A percentile compares a stretch with the other conserved stretches of the same genome.
phyloP scores from a whole-genome alignment of 306 rosid genomes.

The Acacia confusa region DNA sequence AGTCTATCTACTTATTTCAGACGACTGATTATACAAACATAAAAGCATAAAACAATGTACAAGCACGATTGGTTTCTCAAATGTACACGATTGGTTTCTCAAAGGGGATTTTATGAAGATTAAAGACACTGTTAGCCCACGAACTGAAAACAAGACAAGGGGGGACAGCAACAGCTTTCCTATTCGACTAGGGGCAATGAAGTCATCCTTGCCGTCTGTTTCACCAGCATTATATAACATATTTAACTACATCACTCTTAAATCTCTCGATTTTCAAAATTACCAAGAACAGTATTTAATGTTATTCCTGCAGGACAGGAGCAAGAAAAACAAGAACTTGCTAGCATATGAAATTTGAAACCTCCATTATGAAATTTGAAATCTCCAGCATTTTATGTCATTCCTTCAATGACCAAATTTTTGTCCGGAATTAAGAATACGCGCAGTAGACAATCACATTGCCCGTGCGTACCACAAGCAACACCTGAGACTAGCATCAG shows the following conservation, averaged over 20 bases:
- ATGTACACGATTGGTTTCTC: neutral
- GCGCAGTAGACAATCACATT: neutral
- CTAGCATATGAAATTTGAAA: neutral
- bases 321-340: constrained; percentile 8
- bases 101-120: neutral
- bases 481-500: neutral
- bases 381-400: constrained; percentile 6
- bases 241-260: constrained; percentile 16
- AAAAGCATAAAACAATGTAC: neutral
- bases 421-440: neutral
- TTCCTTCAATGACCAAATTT: neutral
- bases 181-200: neutral
- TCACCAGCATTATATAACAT: neutral
- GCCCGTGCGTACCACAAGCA: neutral
- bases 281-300: constrained; percentile 5
- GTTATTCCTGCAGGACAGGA: neutral
- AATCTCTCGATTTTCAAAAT: neutral
- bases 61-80: neutral
- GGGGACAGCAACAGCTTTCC: neutral
- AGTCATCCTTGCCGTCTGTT: neutral
- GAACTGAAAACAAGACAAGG: neutral
- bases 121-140: neutral
- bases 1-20: neutral
- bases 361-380: neutral
- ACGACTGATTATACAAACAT: neutral